These are phyloP conservation scores for Rasamsonia emersonii DNA, from an alignment of 2,329 filamentous ascomycete species.

Conservation along the genomic window DNA sequence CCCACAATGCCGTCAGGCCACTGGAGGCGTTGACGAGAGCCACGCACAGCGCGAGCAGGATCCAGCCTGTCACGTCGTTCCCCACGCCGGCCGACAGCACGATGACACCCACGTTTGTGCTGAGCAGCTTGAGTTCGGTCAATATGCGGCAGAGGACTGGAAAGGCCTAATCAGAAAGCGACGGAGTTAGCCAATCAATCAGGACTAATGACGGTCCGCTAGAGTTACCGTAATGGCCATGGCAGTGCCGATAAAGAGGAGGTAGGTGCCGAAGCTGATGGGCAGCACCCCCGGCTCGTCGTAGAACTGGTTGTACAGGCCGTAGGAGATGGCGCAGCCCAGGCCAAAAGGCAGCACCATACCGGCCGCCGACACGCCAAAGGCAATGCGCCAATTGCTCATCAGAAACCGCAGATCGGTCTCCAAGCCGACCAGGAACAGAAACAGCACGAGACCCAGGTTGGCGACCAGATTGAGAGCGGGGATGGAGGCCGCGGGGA, in stretches of 20 bases:
- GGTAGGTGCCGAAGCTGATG: conserved; percentile 54
- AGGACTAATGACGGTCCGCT: background rate
- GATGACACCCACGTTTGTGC: conserved; percentile 76
- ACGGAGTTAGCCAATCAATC: background rate
- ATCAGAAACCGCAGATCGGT: conserved; percentile 70
- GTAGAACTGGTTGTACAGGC: conserved; percentile 67
- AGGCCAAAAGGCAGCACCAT: conserved; percentile 78
- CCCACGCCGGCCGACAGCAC: conserved; percentile 84
- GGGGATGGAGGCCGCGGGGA: conserved; percentile 65
- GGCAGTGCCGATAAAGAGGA: conserved; percentile 83
- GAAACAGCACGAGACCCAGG: conserved; percentile 71
- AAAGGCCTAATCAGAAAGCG: conserved; percentile 46
- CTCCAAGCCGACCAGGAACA: conserved; percentile 83
- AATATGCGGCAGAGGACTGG: conserved; percentile 90
- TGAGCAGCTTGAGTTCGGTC: conserved; percentile 78
- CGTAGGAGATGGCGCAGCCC: conserved; percentile 71
- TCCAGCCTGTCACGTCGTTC: conserved; percentile 88
- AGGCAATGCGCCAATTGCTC: conserved; percentile 71
- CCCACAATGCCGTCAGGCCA: conserved; percentile 75
- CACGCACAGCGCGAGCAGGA: conserved; percentile 85
- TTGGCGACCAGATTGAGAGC: conserved; percentile 72
- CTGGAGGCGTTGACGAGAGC: conserved; percentile 81
- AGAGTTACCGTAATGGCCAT: conserved; percentile 71
- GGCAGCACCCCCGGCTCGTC: conserved; percentile 47
- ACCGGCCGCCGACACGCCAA: conserved; percentile 68